A percentile compares a stretch with the other conserved stretches of the same genome.
phyloP scores from a whole-genome alignment of 805 yeast genomes.

The Kluyveromyces wickerhamii region DNA sequence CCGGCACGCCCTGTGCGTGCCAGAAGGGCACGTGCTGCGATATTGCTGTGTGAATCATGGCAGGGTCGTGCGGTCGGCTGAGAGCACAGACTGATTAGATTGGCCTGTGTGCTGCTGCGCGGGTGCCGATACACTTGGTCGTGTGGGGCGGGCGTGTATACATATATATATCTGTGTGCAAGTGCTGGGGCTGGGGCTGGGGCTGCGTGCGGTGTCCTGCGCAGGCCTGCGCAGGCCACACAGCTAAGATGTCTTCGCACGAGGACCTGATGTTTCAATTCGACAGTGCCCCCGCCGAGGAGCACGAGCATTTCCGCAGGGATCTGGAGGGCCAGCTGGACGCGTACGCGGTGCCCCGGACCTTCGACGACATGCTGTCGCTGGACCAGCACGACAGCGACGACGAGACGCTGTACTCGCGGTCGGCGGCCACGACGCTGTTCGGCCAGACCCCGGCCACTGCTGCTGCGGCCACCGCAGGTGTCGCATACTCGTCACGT shows the following conservation, averaged over 20 bases:
- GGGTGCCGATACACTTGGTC: too few relatives aligned
- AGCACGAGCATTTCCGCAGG: not conserved
- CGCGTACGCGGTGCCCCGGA: not conserved
- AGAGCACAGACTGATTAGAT: too few relatives aligned
- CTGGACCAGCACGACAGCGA: not conserved
- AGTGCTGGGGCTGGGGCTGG: too few relatives aligned
- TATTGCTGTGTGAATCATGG: too few relatives aligned
- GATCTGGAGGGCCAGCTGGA: not conserved
- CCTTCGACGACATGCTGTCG: not conserved
- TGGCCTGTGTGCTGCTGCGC: too few relatives aligned
- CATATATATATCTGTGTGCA: too few relatives aligned
- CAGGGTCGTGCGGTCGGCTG: too few relatives aligned
- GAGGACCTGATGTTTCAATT: slow-evolving; percentile 5
- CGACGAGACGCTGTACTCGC: slow-evolving; percentile 2
- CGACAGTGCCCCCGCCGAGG: not conserved
- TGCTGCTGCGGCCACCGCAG: not conserved
- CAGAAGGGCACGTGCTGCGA: too few relatives aligned
- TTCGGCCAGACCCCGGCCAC: slow-evolving; percentile 3
- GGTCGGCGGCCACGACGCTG: slow-evolving; percentile 4
- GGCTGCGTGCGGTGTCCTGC: too few relatives aligned
- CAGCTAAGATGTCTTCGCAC: slow-evolving; percentile 1
- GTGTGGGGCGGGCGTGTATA: too few relatives aligned
- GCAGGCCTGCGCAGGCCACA: too few relatives aligned
- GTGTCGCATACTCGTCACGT: not conserved
- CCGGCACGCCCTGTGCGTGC: too few relatives aligned